These are phyloP conservation scores for Talaromyces wortmannii DNA, from an alignment of 495 filamentous ascomycete species.

Conservation along the genomic window DNA sequence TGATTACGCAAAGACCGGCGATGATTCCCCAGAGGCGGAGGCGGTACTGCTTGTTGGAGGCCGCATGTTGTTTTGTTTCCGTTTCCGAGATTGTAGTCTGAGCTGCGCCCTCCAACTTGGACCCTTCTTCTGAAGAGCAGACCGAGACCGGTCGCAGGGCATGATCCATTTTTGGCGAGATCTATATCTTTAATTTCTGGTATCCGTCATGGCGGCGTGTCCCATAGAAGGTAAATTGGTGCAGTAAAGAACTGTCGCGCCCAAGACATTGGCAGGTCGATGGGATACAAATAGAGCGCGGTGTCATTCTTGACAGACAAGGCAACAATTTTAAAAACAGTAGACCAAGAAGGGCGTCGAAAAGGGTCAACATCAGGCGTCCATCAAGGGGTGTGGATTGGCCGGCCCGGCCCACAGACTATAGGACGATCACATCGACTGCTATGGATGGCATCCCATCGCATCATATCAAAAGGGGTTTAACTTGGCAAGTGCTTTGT, in stretches of 20 bases:
- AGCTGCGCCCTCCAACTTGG: neutral
- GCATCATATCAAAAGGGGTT: too few species aligned
- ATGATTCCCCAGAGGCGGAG: slow-evolving; percentile 11
- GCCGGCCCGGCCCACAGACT: neutral
- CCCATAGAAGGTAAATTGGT: too few species aligned
- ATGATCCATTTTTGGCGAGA: neutral
- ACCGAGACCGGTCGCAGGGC: neutral
- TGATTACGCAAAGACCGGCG: slow-evolving; percentile 20
- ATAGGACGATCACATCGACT: neutral
- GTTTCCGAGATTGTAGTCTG: neutral
- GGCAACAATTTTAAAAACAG: too few species aligned
- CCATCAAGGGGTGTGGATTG: neutral
- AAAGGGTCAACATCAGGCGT: neutral
- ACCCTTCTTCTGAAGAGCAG: neutral
- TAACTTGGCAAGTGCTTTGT: too few species aligned
- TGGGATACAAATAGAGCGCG: too few species aligned
- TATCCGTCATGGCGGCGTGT: too few species aligned
- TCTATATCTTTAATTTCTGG: neutral
- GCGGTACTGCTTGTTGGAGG: slow-evolving; percentile 16
- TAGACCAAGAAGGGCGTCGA: too few species aligned
- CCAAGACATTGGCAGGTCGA: neutral
- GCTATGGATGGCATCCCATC: neutral
- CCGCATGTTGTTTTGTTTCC: slow-evolving; percentile 7
- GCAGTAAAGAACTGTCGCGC: too few species aligned
- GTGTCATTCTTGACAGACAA: too few species aligned